Evolutionary conservation across 441 rosid species (phyloP).

Genomic region (Populus hybrid): DNA sequence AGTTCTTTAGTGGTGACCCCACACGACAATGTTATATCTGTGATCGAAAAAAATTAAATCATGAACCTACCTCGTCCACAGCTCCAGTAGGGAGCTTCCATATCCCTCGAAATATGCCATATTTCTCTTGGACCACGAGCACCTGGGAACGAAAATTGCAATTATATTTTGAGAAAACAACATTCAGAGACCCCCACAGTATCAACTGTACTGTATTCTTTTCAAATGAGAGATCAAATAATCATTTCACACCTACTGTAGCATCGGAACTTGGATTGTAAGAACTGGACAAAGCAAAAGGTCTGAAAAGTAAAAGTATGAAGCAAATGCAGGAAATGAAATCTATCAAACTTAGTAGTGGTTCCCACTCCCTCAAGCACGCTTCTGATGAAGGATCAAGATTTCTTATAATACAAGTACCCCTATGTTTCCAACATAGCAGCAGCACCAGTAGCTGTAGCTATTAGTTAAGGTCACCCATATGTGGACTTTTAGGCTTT

Average conservation of each 20-base stretch:
- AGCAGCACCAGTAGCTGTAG: not conserved
- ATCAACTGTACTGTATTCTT: not conserved
- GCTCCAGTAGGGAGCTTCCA: constrained; percentile 93
- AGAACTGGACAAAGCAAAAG: not conserved
- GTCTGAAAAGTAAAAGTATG: not conserved
- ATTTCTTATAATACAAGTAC: not conserved
- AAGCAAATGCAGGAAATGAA: not conserved
- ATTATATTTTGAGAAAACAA: constrained; percentile 5
- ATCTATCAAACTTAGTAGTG: not conserved
- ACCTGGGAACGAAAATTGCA: constrained; percentile 37
- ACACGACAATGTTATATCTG: not conserved
- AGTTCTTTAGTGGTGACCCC: constrained; percentile 1
- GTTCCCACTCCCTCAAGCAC: not conserved
- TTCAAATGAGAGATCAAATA: not conserved
- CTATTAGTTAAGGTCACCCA: not conserved
- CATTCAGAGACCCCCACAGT: not conserved
- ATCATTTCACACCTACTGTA: not conserved
- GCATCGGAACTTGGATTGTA: not conserved
- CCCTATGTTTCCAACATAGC: too few relatives aligned
- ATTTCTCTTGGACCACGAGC: constrained; percentile 79
- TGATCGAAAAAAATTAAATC: not conserved
- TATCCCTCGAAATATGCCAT: constrained; percentile 49
- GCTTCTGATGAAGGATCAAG: not conserved
- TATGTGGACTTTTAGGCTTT: not conserved
- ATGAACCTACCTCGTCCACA: constrained; percentile 57